phyloP scores from a whole-genome alignment of 2,329 filamentous ascomycete genomes.

The Lasiodiplodia hormozganensis region DNA sequence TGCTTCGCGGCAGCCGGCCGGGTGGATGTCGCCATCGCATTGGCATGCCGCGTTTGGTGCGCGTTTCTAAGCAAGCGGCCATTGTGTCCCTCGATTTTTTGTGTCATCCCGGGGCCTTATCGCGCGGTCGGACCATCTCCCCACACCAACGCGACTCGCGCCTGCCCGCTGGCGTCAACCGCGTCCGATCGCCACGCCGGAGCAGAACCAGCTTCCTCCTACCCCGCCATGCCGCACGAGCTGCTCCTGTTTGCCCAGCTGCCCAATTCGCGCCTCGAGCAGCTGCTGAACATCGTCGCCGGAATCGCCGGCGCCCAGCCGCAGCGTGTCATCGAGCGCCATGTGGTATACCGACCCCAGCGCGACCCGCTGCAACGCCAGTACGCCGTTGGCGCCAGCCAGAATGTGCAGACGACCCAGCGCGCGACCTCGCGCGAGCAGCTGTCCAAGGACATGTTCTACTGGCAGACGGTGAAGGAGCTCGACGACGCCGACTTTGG shows the following conservation, averaged over 20 bases:
- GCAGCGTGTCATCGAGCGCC: conserved; percentile 59
- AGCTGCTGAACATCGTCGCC: conserved; percentile 66
- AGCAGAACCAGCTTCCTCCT: conserved; percentile 5
- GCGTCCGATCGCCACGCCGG: conserved; percentile 20
- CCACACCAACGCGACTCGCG: conserved; percentile 17
- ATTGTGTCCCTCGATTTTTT: conserved; percentile 20
- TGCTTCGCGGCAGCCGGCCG: background rate
- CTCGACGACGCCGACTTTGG: conserved; percentile 48
- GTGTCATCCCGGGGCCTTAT: conserved; percentile 26
- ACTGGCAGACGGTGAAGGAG: conserved; percentile 58
- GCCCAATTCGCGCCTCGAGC: conserved; percentile 62
- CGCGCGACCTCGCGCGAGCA: conserved; percentile 28
- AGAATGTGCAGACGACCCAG: conserved; percentile 42
- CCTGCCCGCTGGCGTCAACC: conserved; percentile 22
- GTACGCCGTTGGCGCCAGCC: conserved; percentile 46
- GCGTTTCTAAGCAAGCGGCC: conserved; percentile 20
- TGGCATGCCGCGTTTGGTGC: conserved; percentile 9
- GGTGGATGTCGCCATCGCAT: conserved; percentile 22
- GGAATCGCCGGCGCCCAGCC: conserved; percentile 69
- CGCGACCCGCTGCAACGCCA: conserved; percentile 52
- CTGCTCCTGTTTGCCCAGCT: conserved; percentile 67
- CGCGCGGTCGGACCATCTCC: conserved; percentile 23
- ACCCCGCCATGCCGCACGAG: conserved; percentile 57
- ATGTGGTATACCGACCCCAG: conserved; percentile 64
- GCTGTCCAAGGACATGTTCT: conserved; percentile 58